phyloP scores from a whole-genome alignment of 1,284 basidiomycete genomes.

The Cryptococcus amylolentus region DNA sequence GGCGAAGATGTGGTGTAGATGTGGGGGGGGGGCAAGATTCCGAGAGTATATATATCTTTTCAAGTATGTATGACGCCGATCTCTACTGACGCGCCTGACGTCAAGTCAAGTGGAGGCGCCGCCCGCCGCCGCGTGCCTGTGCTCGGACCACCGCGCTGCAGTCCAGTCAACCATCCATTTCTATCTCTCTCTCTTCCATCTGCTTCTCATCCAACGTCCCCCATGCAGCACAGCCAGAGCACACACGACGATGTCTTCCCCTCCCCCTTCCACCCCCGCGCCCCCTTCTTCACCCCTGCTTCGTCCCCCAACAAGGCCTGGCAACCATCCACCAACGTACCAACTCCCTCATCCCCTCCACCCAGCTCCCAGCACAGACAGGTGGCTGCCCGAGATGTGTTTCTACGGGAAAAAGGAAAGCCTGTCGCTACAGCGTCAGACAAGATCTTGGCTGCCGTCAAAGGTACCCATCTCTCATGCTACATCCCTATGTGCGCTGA shows the following conservation, averaged over 20 bases:
- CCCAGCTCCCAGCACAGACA: slow-evolving; percentile 1
- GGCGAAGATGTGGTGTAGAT: not conserved
- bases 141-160: too few relatives aligned
- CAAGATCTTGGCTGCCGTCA: not conserved
- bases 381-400: not conserved
- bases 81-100: too few relatives aligned
- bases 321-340: not conserved
- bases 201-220: too few relatives aligned
- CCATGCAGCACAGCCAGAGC: too few relatives aligned
- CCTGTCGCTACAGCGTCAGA: not conserved
- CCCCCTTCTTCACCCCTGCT: too few relatives aligned
- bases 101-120: too few relatives aligned
- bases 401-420: not conserved
- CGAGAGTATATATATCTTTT: too few relatives aligned
- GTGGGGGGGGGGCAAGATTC: not conserved
- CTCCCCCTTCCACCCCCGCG: not conserved
- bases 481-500: not conserved
- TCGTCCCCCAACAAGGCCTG: too few relatives aligned
- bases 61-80: too few relatives aligned
- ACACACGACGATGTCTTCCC: not conserved
- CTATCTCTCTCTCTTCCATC: too few relatives aligned
- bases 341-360: not conserved
- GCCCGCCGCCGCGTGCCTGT: too few relatives aligned
- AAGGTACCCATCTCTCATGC: not conserved
- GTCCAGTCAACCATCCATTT: too few relatives aligned